Evolutionary conservation across 768 basidiomycete genomes (phyloP).

Genomic region (Sistotremastrum suecicum): DNA sequence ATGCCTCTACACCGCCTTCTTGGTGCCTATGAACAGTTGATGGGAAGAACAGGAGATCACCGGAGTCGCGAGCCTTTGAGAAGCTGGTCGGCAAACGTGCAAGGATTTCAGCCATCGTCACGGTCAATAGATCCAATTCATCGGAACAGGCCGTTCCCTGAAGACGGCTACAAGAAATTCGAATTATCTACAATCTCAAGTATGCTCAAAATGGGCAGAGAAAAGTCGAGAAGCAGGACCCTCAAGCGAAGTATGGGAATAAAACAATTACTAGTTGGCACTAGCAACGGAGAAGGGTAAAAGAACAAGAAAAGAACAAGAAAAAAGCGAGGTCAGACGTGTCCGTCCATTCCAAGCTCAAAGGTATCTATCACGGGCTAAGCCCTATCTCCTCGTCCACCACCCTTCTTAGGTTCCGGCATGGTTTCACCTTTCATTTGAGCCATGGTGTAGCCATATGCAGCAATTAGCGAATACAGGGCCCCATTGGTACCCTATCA

Average conservation of each 20-base stretch:
- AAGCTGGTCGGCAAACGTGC: constrained; percentile 37
- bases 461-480: constrained; percentile 65
- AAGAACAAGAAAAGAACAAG: constrained; percentile 7
- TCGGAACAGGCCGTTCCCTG: too few relatives aligned
- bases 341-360: constrained; percentile 8
- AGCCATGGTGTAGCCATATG: constrained; percentile 52
- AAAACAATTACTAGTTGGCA: background rate
- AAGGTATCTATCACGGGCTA: constrained; percentile 21
- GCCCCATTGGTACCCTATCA: constrained; percentile 73
- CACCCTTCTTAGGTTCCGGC: constrained; percentile 48
- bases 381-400: constrained; percentile 41
- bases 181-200: background rate
- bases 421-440: constrained; percentile 55
- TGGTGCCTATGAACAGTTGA: constrained; percentile 47
- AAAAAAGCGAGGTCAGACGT: constrained; percentile 13
- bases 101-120: constrained; percentile 31
- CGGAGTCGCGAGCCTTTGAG: constrained; percentile 41
- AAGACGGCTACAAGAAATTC: too few relatives aligned
- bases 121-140: background rate
- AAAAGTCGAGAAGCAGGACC: background rate
- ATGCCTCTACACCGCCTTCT: constrained; percentile 54
- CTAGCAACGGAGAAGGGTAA: constrained; percentile 3
- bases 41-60: constrained; percentile 68
- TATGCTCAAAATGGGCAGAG: background rate
- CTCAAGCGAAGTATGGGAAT: background rate